Base-by-base conservation (phyloP, 148 eudicot genomes). In the Dysphania ambrosioides region DNA sequence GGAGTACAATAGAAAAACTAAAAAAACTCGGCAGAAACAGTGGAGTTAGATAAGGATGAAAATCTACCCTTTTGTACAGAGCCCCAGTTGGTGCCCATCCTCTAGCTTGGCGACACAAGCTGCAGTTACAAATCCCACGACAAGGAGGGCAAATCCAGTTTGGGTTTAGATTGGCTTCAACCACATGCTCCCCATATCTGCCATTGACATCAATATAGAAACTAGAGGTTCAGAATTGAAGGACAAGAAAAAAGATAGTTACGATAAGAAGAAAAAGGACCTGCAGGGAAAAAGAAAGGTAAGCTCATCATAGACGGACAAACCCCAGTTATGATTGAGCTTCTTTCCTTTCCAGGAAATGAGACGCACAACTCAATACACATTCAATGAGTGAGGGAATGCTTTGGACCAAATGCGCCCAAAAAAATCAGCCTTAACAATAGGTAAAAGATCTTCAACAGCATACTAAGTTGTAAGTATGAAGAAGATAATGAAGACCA, bases 71-170 rank as follows among this genome's bases (percentile, higher is more conserved):
- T 75, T 55, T 85, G 82, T 90, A 91, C 32, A 91, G 80, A 61
- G 79, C 0, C 29, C 97, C 98, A 49, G 98, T 94, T 23, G 97
- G 90, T 75, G 86, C 36, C 98, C 96, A 90, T 71, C 98, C 98
- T 85, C 85, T 94, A 65, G 92, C 92, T 66, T 87, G 82, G 70
- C 98, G 82, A 76, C 98, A 92, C 85, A 94, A 81, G 76, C 98
- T 94, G 86, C 98, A 94, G 86, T 92, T 94, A 75, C 98, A 94
- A 65, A 94, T 94, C 80, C 93, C 98, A 57, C 98, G 93, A 74
- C 97, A 94, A 64, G 83, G 87, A 13, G 97, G 97, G 79, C 97
- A 94, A 80, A 87, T 71, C 98, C 98, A 94, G 40, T 90, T 64
- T 0, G 97, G 93, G 63, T 92, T 92, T 78, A 85, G 79, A 21